These are phyloP conservation scores for Caloboletus inedulis DNA, from an alignment of 1,284 basidiomycete genomes.

Conservation along the genomic window DNA sequence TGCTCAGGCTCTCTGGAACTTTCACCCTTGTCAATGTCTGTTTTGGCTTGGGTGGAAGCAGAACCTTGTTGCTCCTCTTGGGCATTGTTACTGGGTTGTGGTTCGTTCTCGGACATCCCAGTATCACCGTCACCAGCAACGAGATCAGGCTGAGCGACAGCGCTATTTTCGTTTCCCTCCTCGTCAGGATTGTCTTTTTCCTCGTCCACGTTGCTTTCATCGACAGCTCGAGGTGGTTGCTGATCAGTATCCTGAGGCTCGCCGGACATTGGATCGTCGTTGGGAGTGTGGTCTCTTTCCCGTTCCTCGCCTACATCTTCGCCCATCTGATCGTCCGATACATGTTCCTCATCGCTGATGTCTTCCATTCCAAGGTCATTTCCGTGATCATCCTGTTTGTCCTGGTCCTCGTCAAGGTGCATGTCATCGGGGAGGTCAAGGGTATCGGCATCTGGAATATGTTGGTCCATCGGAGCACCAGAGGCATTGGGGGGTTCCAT, in stretches of 20 bases:
- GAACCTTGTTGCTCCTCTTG: conserved; percentile 23
- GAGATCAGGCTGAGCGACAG: conserved; percentile 42
- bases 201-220: conserved; percentile 14
- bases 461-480: conserved; percentile 70
- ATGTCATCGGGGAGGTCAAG: conserved; percentile 86
- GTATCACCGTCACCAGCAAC: conserved; percentile 34
- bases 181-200: conserved; percentile 32
- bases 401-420: conserved; percentile 51
- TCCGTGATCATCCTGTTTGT: conserved; percentile 33
- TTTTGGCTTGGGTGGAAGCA: conserved; percentile 15
- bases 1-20: conserved; percentile 15
- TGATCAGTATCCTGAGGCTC: conserved; percentile 18
- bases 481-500: conserved; percentile 42
- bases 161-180: conserved; percentile 28
- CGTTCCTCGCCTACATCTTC: conserved; percentile 37
- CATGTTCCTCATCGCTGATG: conserved; percentile 39
- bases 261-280: conserved; percentile 23
- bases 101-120: conserved; percentile 20
- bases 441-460: conserved; percentile 71
- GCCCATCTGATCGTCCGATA: conserved; percentile 38
- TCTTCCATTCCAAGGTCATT: conserved; percentile 38
- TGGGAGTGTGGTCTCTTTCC: conserved; percentile 12
- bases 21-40: conserved; percentile 27
- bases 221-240: conserved; percentile 18
- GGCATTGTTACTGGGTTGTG: conserved; percentile 17